Evolutionary conservation across 73 alveolate species (phyloP).

Genomic region (Tetrahymena malaccensis): DNA sequence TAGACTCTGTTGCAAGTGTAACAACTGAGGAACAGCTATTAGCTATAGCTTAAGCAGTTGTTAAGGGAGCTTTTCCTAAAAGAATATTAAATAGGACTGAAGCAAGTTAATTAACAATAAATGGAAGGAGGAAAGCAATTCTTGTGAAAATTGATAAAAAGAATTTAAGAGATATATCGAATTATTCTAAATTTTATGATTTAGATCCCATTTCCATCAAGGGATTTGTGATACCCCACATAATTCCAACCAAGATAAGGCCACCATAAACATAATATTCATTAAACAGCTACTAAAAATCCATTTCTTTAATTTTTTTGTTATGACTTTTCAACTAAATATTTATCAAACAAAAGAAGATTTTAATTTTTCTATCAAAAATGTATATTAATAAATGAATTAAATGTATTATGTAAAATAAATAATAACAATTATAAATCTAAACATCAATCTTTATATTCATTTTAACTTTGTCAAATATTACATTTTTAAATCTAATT

Average conservation of each 20-base stretch:
- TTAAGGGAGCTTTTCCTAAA: constrained; percentile 42
- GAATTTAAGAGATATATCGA: constrained; percentile 13
- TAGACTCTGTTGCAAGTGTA: constrained; percentile 31
- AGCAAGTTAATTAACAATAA: constrained; percentile 44
- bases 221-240: constrained; percentile 67
- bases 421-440: too few species aligned
- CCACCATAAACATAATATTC: constrained; percentile 10
- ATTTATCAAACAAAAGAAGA: too few species aligned
- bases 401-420: too few species aligned
- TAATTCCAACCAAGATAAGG: constrained; percentile 40
- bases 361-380: neutral
- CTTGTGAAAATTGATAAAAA: constrained; percentile 36
- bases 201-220: constrained; percentile 58
- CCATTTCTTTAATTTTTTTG: neutral
- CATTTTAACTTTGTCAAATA: too few species aligned
- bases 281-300: neutral
- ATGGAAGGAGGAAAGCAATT: constrained; percentile 48
- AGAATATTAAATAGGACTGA: constrained; percentile 42
- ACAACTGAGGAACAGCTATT: constrained; percentile 36
- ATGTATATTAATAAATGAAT: too few species aligned
- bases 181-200: constrained; percentile 1
- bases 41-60: constrained; percentile 37
- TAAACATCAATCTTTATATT: too few species aligned
- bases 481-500: too few species aligned
- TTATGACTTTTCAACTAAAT: too few species aligned